A percentile compares a stretch with the other conserved stretches of the same genome.
These are phyloP conservation scores for Dioszegia aurantiaca DNA, from an alignment of 768 basidiomycete species.

Conservation along the genomic window DNA sequence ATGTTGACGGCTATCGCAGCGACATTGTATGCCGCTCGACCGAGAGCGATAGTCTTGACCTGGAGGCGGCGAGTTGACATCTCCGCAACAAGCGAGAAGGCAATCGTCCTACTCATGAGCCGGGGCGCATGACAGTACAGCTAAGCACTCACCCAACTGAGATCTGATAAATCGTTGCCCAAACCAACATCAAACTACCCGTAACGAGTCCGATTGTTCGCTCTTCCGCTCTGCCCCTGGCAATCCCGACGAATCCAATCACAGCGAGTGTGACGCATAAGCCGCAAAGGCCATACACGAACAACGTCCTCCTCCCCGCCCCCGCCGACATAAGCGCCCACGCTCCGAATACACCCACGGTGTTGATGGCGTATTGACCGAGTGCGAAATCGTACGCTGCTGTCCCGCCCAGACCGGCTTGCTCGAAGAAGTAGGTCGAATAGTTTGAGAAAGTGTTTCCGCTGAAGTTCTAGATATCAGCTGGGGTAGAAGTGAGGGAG, in stretches of 20 bases:
- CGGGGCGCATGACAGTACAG: not conserved
- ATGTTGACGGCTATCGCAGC: conserved; percentile 35
- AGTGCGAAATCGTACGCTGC: conserved; percentile 38
- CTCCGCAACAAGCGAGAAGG: conserved; percentile 48
- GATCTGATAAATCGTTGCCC: conserved; percentile 51
- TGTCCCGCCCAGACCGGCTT: conserved; percentile 34
- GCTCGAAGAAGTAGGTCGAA: conserved; percentile 42
- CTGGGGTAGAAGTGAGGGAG: conserved; percentile 6
- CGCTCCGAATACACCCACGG: conserved; percentile 32
- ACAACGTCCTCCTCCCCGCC: conserved; percentile 38
- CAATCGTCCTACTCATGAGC: conserved; percentile 27
- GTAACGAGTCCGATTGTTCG: conserved; percentile 35
- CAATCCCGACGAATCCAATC: conserved; percentile 47
- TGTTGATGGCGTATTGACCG: conserved; percentile 45
- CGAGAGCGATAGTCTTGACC: conserved; percentile 48
- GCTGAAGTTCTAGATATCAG: conserved; percentile 14
- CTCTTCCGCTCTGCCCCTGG: conserved; percentile 22
- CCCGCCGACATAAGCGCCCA: conserved; percentile 43
- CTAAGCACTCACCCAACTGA: conserved; percentile 42
- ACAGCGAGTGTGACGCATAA: conserved; percentile 37
- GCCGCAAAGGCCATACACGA: conserved; percentile 43
- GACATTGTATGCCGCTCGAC: conserved; percentile 36
- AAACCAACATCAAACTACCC: conserved; percentile 51
- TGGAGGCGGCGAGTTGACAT: conserved; percentile 50
- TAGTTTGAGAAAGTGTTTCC: conserved; percentile 46